Base-by-base conservation (phyloP, 2,329 filamentous ascomycete genomes). In the Gnomoniopsis sp. region DNA sequence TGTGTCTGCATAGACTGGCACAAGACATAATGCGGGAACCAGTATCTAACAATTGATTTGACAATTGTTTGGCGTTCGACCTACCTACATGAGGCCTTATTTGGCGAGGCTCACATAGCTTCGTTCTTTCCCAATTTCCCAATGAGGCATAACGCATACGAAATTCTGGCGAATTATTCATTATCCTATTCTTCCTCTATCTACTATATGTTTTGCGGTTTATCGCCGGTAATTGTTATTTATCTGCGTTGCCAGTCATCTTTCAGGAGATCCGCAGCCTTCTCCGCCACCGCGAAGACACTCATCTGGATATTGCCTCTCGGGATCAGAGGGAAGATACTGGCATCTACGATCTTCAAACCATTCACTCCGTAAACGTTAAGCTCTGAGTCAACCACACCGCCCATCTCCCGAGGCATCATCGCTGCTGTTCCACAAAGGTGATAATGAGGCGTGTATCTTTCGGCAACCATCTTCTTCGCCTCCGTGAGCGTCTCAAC, bases 231-330 rank as follows among this genome's bases (percentile, higher is more conserved):
- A 30, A 8, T 8, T 30, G 26, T 30, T 8, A 30, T 41, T 15
- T n/a, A 41, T 6, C 14, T 41, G 38, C 38, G 12, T 23, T 52
- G 3, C 53, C 53, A 59, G 26, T 43, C 53, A n/a, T 56, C 53
- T 14, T 49, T 49, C 7, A 60, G 33, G 3, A 60, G 22, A 21
- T 60, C 50, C 26, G 58, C 58, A 19, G 58, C 58, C 47, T 58
- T 60, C 19, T 60, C 58, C 6, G 50, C 58, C 19, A 60, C 51
- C 6, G 58, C 58, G 21, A 54, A 60, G 49, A 60, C 56, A 30
- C 46, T 56, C 23, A 49, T 44, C 26, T 60, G 58, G 11, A 54
- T 60, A n/a, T 60, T 53, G 21, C 54, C 58, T 34, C 54, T 49
- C 10, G 55, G 53, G 10, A 54, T 57, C 12, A 60, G 36, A 19